Evolutionary conservation across 345 rosid genomes (phyloP).

Genomic region (Clarkia xantiana): DNA sequence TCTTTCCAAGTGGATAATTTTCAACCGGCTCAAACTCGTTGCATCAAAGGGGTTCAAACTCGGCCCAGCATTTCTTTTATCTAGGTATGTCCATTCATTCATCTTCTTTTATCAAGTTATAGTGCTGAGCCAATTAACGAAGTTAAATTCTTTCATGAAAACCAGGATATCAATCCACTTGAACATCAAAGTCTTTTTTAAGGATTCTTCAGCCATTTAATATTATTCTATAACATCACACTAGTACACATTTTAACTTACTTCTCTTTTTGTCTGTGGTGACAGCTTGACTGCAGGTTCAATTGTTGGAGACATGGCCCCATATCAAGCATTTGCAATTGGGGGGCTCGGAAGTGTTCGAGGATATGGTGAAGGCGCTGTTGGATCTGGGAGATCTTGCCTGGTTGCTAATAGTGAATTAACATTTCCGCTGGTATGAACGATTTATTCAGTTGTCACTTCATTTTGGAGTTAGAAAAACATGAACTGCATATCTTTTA

Average conservation of each 20-base stretch:
- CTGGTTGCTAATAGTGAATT: slow-evolving; percentile 72
- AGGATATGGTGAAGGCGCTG: slow-evolving; percentile 92
- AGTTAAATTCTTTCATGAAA: too few relatives aligned
- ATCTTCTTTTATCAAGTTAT: slow-evolving; percentile 5
- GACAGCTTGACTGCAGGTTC: slow-evolving; percentile 89
- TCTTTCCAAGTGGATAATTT: slow-evolving; percentile 79
- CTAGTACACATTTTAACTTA: neutral
- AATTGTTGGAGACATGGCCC: slow-evolving; percentile 98
- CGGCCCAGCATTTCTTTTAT: slow-evolving; percentile 77
- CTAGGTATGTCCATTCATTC: slow-evolving; percentile 34
- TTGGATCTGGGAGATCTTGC: slow-evolving; percentile 92
- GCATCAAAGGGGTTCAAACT: slow-evolving; percentile 77
- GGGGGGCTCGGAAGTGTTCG: slow-evolving; percentile 85
- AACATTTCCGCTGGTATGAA: slow-evolving; percentile 65
- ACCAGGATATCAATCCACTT: too few relatives aligned
- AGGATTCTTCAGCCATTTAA: too few relatives aligned
- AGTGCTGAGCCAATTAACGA: neutral
- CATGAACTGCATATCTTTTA: too few relatives aligned
- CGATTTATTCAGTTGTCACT: neutral
- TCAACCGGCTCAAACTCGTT: slow-evolving; percentile 76
- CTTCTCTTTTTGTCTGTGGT: slow-evolving; percentile 22
- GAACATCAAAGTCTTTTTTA: too few relatives aligned
- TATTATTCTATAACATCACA: too few relatives aligned
- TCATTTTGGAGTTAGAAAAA: neutral
- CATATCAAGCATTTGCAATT: slow-evolving; percentile 91